These are phyloP conservation scores for Plasmodium yoelii DNA, from an alignment of 169 alveolate genomes.

Conservation along the genomic window DNA sequence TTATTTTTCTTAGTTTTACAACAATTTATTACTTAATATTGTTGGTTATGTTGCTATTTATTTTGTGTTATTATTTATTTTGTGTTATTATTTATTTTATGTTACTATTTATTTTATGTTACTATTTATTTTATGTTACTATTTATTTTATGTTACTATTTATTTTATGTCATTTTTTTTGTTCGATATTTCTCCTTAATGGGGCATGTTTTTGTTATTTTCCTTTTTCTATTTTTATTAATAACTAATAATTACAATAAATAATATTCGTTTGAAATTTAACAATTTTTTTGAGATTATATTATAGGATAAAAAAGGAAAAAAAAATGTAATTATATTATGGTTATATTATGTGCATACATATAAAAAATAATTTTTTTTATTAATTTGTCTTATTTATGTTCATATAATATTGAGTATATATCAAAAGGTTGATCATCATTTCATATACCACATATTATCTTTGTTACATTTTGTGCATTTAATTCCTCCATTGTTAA, in stretches of 20 bases:
- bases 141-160: background rate
- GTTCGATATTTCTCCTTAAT: background rate
- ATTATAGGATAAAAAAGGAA: too few relatives aligned
- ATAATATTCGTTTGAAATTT: too few relatives aligned
- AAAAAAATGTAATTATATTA: too few relatives aligned
- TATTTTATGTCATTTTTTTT: background rate
- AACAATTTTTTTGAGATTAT: too few relatives aligned
- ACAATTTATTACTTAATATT: background rate
- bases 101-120: background rate
- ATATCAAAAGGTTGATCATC: background rate
- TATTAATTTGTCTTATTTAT: too few relatives aligned
- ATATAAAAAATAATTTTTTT: too few relatives aligned
- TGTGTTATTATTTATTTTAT: too few relatives aligned
- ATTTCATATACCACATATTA: constrained; percentile 48
- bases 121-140: background rate
- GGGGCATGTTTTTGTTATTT: background rate
- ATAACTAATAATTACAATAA: background rate
- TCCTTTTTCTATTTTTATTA: background rate
- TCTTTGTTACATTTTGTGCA: constrained; percentile 33
- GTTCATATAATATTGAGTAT: too few relatives aligned
- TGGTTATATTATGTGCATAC: too few relatives aligned
- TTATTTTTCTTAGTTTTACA: background rate
- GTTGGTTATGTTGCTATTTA: background rate
- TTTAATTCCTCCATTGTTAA: constrained; percentile 42
- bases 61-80: too few relatives aligned